A percentile compares a stretch with the other conserved stretches of the same genome.
These are phyloP conservation scores for Cyphellophora attinorum DNA, from an alignment of 2,329 filamentous ascomycete genomes.

Conservation along the genomic window DNA sequence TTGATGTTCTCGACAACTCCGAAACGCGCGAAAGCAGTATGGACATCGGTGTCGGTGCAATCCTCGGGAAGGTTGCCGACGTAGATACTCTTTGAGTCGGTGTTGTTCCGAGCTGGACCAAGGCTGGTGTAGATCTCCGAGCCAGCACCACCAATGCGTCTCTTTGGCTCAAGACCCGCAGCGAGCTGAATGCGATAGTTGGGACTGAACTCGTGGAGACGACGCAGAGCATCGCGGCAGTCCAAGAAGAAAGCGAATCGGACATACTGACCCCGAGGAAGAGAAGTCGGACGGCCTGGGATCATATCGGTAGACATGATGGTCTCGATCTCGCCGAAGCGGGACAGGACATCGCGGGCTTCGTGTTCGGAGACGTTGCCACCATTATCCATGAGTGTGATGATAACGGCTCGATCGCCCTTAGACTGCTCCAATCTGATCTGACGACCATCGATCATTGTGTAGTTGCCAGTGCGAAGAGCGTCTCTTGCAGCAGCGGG, in stretches of 20 bases:
- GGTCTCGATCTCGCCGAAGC: constrained; percentile 14
- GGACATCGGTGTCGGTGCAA: constrained; percentile 9
- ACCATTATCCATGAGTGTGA: constrained; percentile 13
- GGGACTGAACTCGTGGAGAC: constrained; percentile 3
- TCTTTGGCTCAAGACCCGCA: constrained; percentile 10
- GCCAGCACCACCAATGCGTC: constrained; percentile 1
- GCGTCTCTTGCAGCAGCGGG: constrained; percentile 22
- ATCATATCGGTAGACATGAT: constrained; percentile 7
- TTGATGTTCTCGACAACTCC: constrained; percentile 15
- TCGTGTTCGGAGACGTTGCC: constrained; percentile 10
- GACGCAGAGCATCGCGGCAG: constrained; percentile 15
- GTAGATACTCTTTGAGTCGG: constrained; percentile 16
- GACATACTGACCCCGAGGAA: constrained; percentile 11
- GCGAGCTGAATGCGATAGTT: constrained; percentile 11
- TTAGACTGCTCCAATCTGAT: constrained; percentile 16
- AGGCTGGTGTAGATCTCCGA: constrained; percentile 6
- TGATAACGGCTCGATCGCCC: constrained; percentile 18
- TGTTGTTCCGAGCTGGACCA: constrained; percentile 7
- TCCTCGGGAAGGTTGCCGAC: constrained; percentile 17
- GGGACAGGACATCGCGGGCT: constrained; percentile 12
- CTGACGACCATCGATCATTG: constrained; percentile 15
- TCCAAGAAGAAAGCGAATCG: constrained; percentile 19
- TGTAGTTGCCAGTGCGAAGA: constrained; percentile 7
- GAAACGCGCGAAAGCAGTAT: constrained; percentile 10
- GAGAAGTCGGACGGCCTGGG: constrained; percentile 2